Conservation (phyloP, 1,284 basidiomycete species). For the Amylostereum areolatum region DNA sequence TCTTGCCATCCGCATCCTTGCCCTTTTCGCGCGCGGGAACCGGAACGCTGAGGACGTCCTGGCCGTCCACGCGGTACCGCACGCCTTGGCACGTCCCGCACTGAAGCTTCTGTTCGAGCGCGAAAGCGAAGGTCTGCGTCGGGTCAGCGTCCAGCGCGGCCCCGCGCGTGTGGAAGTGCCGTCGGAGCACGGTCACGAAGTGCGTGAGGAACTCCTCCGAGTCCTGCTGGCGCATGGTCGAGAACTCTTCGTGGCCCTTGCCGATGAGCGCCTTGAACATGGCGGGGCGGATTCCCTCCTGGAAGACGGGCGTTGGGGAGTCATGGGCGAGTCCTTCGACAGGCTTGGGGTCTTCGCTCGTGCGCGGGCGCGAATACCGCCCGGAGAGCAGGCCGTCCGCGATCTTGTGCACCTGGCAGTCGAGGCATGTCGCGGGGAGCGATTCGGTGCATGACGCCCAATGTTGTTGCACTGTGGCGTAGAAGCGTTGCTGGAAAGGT, state of each 20-base stretch:
- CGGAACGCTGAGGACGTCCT: slow-evolving; percentile 76
- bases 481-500: slow-evolving; percentile 74
- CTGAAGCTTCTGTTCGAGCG: slow-evolving; percentile 80
- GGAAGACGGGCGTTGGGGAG: slow-evolving; percentile 61
- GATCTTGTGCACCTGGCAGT: slow-evolving; percentile 93
- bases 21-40: slow-evolving; percentile 62
- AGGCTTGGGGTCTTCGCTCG: slow-evolving; percentile 20
- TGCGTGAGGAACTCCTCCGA: slow-evolving; percentile 93
- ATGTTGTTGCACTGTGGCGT: slow-evolving; percentile 50
- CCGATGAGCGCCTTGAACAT: slow-evolving; percentile 91
- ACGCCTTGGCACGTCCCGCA: slow-evolving; percentile 83
- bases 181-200: slow-evolving; percentile 66
- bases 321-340: slow-evolving; percentile 30
- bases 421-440: slow-evolving; percentile 81
- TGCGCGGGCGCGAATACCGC: slow-evolving; percentile 74
- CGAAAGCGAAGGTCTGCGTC: slow-evolving; percentile 77
- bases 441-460: slow-evolving; percentile 60
- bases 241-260: slow-evolving; percentile 90
- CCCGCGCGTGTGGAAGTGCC: slow-evolving; percentile 48
- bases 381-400: slow-evolving; percentile 92
- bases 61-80: slow-evolving; percentile 78
- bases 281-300: slow-evolving; percentile 79
- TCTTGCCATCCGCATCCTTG: slow-evolving; percentile 55
- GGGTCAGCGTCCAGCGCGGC: slow-evolving; percentile 41
- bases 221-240: slow-evolving; percentile 97